These are phyloP conservation scores for Tephrocybe sp. DNA, from an alignment of 768 basidiomycete genomes.

Conservation along the genomic window DNA sequence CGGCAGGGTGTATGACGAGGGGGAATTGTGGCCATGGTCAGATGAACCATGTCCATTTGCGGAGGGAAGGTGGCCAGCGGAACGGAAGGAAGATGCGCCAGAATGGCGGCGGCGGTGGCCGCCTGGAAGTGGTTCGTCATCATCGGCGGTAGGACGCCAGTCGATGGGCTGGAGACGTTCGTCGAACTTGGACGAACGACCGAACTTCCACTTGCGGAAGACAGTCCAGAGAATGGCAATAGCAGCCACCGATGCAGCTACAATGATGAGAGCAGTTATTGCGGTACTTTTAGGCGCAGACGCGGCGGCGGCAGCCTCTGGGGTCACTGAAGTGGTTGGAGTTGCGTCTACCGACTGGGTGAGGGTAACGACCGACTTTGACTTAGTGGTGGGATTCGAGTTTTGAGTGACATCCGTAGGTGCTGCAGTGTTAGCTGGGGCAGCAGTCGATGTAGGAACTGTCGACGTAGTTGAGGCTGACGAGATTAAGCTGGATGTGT, in stretches of 20 bases:
- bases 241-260: slow-evolving; percentile 67
- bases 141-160: slow-evolving; percentile 69
- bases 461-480: slow-evolving; percentile 3
- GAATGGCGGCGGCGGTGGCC: slow-evolving; percentile 54
- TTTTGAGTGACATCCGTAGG: slow-evolving; percentile 20
- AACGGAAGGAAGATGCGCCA: slow-evolving; percentile 69
- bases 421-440: slow-evolving; percentile 18
- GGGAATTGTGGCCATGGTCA: slow-evolving; percentile 28
- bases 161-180: slow-evolving; percentile 85
- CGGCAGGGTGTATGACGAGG: slow-evolving; percentile 44
- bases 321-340: slow-evolving; percentile 24
- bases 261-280: slow-evolving; percentile 63
- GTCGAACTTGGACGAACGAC: slow-evolving; percentile 76
- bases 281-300: slow-evolving; percentile 35
- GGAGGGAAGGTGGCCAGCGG: slow-evolving; percentile 37
- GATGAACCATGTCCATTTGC: slow-evolving; percentile 24
- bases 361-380: slow-evolving; percentile 24
- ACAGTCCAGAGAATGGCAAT: slow-evolving; percentile 80
- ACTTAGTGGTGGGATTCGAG: slow-evolving; percentile 9
- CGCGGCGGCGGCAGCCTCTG: slow-evolving; percentile 25
- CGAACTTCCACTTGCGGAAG: slow-evolving; percentile 91
- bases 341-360: slow-evolving; percentile 26
- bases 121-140: slow-evolving; percentile 44
- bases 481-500: slow-evolving; percentile 8
- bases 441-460: slow-evolving; percentile 1